Evolutionary conservation across 2,329 filamentous ascomycete genomes (phyloP), one percentile per base, ranked within the genome.

Genomic region (Hymenotorrendiella dingleyae): DNA sequence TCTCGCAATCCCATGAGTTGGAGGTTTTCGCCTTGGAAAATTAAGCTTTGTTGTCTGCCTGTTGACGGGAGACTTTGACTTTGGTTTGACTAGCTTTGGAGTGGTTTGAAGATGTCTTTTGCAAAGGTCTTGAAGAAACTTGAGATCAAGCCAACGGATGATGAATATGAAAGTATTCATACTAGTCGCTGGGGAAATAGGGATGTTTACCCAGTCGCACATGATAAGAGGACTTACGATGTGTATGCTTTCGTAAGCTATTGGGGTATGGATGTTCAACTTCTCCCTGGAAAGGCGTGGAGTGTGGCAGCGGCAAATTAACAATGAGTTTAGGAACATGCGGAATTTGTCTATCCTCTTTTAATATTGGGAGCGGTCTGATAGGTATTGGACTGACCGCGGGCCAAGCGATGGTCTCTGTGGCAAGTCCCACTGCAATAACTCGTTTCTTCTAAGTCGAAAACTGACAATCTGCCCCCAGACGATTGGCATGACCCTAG

Each of bases 351-450:
- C 19, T 43, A 6, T 36, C 38, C 2, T 45, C 28, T 36, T 54
- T 49, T 49, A 44, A 49, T 4, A 42, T 54, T 17, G 52, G 54
- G 9, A 48, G 43, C n/a, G 46, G 43, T 37, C 44, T 52, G n/a
- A 41, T 57, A 8, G 54, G 47, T 3, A 50, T 47, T 41, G 54
- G 54, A 4, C 43, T 57, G 7, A 49, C 45, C 20, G 45, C 52
- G 17, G 52, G 48, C 4, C 48, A 47, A 14, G 48, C 54, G 3
- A 52, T 55, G 16, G 55, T 45, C 20, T 44, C 45, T 12, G 46
- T 55, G 4, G 42, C 33, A 19, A 17, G 39, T 4, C 35, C 35
- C 3, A 36, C 29, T 14, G n/a, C n/a, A n/a, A n/a, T n/a, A n/a
- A n/a, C n/a, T n/a, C n/a, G n/a, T 29, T 45, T 24, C 24, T 41